Base-by-base conservation (phyloP, 2,329 filamentous ascomycete species). In the Diaporthe vexans region DNA sequence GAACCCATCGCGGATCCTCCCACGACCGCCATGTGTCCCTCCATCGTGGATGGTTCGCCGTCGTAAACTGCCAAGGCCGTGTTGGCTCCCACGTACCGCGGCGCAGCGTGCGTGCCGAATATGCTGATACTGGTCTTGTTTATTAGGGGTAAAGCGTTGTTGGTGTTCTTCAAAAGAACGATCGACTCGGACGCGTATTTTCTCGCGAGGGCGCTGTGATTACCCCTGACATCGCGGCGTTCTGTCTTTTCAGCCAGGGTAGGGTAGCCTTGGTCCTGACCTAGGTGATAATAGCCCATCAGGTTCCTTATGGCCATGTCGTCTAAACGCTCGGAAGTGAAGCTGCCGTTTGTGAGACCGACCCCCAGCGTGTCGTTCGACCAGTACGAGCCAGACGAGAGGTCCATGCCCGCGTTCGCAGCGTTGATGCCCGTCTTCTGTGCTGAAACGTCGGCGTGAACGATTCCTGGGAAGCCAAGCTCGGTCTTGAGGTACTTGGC, bases 341-440 rank as follows among this genome's bases (percentile, higher is more conserved):
- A 82, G 0, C 88, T 88, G 1, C 91, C 91, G 76, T 93, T 92
- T 15, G 84, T 84, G 17, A 94, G 88, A 0, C 91, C 89, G 5
- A 86, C 81, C 0, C 86, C 84, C 0, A 94, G 86, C 26, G 94
- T 93, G 4, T 80, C 77, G 21, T 82, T 83, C 0, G 74, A 68
- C 7, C 78, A 78, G 1, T 79, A 81, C 5, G 76, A 82, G 0
- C 92, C 91, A 93, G 94, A 94, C 11, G 88, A 89, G 88, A 94
- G 91, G 79, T 95, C 93, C 51, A 95, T 81, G 29, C 93, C 94
- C 3, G 91, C 91, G 71, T 91, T 83, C 0, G 91, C 87, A 4
- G 88, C 88, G 1, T 87, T 87, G 11, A 92, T 88, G 46, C 92
- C 92, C 0, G 89, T 84, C 77, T 93, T 91, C 71, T 93, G 91